Base-by-base conservation (phyloP, 345 rosid genomes). In the Citrus sp. region DNA sequence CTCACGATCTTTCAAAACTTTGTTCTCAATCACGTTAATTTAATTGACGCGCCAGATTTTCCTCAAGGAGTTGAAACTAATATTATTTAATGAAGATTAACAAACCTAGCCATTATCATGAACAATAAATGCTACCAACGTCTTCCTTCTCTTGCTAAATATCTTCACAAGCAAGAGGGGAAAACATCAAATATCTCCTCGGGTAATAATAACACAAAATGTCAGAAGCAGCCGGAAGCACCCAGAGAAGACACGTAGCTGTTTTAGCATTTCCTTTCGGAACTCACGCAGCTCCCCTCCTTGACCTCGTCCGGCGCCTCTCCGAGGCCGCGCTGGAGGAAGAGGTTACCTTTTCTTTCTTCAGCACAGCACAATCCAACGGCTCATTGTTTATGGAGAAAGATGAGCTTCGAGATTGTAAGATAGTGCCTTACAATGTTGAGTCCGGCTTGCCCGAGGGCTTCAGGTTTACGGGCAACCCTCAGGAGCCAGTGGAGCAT, bases 201-300 rank as follows among this genome's bases (percentile, higher is more conserved):
- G 6, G 12, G 35, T 5, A 62, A 6, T 3, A 13, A 16, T 6
- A 9, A 35, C 19, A n/a, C 30, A 40, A 28, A 2, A 68, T 78
- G 78, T 16, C 21, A 30, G 37, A 8, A 16, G 14, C 67, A 16
- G 21, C 61, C 19, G 28, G 49, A 9, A 40, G 19, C 0, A 54
- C 49, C 61, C 58, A 55, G 51, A 46, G 13, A 22, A 81, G 78
- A 64, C 87, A 85, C 64, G 69, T 83, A 0, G 88, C 86, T 1
- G 87, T 87, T 14, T 64, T 85, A 1, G 85, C 85, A 21, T 88
- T 88, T 35, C 88, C 91, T 7, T 83, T 86, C 35, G 83, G 66
- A 66, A 75, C 83, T 18, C 91, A 88, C 55, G 84, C 87, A 3
- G 54, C 46, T 3, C 81, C 89, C 5, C 85, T 88, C 19, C 82